Conservation (phyloP, 2,329 filamentous ascomycete genomes). For the Sclerotinia glacialis region DNA sequence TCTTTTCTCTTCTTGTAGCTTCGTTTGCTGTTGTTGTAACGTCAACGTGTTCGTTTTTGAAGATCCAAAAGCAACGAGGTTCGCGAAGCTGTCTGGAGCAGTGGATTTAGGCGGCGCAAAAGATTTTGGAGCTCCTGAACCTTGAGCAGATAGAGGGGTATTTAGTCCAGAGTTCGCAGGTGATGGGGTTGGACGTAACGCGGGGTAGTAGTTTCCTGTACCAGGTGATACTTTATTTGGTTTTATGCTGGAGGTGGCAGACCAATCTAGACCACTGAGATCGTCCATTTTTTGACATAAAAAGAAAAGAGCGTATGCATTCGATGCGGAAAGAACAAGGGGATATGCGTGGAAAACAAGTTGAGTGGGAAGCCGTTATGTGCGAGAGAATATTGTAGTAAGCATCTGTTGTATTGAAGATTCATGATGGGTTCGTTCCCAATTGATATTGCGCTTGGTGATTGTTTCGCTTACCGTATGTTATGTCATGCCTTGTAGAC, state of each 20-base stretch:
- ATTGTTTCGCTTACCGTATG: not conserved
- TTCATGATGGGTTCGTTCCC: not conserved
- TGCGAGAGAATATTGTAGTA: not conserved
- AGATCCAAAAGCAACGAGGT: constrained; percentile 63
- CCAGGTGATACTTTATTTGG: constrained; percentile 44
- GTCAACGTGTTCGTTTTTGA: constrained; percentile 65
- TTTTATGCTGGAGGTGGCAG: constrained; percentile 42
- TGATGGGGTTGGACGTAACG: constrained; percentile 50
- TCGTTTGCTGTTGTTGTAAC: constrained; percentile 73
- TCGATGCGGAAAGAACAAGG: constrained; percentile 16
- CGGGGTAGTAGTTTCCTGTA: constrained; percentile 46
- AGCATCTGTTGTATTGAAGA: not conserved
- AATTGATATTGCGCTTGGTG: constrained; percentile 1
- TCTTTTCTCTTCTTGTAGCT: constrained; percentile 61
- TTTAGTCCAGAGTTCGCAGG: constrained; percentile 53
- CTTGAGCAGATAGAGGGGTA: constrained; percentile 48
- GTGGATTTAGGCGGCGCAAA: constrained; percentile 46
- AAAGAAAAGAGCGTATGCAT: constrained; percentile 22
- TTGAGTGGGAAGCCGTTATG: not conserved
- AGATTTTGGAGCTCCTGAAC: constrained; percentile 42
- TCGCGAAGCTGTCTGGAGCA: constrained; percentile 71
- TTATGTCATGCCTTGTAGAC: not conserved
- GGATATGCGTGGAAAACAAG: not conserved
- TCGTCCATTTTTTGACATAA: constrained; percentile 53
- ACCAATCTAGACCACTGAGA: constrained; percentile 60